Evolutionary conservation across 2,329 filamentous ascomycete genomes (phyloP).

Genomic region (Fusarium sp.): DNA sequence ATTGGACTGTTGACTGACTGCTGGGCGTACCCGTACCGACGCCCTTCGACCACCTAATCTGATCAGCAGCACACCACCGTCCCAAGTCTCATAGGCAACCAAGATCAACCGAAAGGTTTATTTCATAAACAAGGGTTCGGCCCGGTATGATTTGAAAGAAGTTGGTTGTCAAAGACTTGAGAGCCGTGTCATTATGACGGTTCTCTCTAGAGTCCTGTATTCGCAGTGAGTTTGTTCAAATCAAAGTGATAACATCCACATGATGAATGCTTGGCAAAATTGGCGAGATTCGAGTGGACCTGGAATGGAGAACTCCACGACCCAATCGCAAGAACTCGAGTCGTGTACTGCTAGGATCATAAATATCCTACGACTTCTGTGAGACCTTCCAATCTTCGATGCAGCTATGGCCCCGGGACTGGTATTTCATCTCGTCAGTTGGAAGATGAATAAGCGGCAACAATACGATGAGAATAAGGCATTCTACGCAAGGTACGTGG

Average conservation of each 20-base stretch:
- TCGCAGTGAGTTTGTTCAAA: conserved; percentile 4
- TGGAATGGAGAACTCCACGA: neutral
- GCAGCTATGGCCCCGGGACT: neutral
- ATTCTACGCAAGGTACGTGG: too few species aligned
- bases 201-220: neutral
- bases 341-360: conserved; percentile 12
- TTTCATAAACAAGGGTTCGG: conserved; percentile 4
- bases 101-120: neutral
- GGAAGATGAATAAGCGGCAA: too few species aligned
- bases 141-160: conserved; percentile 1
- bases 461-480: too few species aligned
- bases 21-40: too few species aligned
- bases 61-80: neutral
- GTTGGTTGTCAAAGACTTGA: neutral
- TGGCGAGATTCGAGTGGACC: conserved; percentile 33
- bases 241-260: conserved; percentile 4
- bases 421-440: neutral
- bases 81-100: neutral
- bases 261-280: conserved; percentile 4
- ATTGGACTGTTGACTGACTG: too few species aligned
- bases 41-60: too few species aligned
- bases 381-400: conserved; percentile 34
- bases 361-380: conserved; percentile 29
- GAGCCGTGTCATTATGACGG: conserved; percentile 13
- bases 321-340: conserved; percentile 20